Evolutionary conservation across 371 early-diverging fungal genomes (phyloP).

Genomic region (Apophysomyces ossiformis): DNA sequence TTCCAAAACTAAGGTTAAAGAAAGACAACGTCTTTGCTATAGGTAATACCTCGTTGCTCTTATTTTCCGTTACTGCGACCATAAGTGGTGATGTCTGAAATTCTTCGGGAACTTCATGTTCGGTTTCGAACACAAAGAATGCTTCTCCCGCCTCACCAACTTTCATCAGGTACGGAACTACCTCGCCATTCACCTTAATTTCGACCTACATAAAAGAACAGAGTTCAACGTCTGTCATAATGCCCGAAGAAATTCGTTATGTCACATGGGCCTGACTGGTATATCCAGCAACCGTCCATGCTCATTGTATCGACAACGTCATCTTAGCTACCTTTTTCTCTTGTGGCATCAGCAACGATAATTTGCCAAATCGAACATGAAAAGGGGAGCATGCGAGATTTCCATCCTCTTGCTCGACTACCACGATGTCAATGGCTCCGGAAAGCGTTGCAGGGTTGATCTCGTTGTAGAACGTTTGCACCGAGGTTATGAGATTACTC

Average conservation of each 20-base stretch:
- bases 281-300: no score
- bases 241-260: not conserved
- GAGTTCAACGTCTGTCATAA: slow-evolving; percentile 7
- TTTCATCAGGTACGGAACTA: slow-evolving; percentile 89
- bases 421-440: slow-evolving; percentile 98
- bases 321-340: slow-evolving; percentile 72
- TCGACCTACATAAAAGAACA: slow-evolving; percentile 67
- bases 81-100: slow-evolving; percentile 92
- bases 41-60: slow-evolving; percentile 40
- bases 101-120: slow-evolving; percentile 86
- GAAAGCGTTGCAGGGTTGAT: slow-evolving; percentile 97
- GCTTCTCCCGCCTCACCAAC: slow-evolving; percentile 98
- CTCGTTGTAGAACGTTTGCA: slow-evolving; percentile 92
- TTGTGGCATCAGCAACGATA: slow-evolving; percentile 85
- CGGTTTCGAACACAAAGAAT: slow-evolving; percentile 95
- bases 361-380: slow-evolving; percentile 97
- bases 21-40: not conserved
- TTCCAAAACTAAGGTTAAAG: not conserved
- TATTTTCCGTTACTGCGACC: slow-evolving; percentile 56
- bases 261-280: not conserved
- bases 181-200: slow-evolving; percentile 87
- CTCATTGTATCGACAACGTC: not conserved
- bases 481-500: slow-evolving; percentile 62
- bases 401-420: slow-evolving; percentile 82
- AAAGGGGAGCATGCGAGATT: slow-evolving; percentile 91